phyloP scores from a whole-genome alignment of 225 moss, liverwort and hornwort genomes.

The Sphagnum tenellum region DNA sequence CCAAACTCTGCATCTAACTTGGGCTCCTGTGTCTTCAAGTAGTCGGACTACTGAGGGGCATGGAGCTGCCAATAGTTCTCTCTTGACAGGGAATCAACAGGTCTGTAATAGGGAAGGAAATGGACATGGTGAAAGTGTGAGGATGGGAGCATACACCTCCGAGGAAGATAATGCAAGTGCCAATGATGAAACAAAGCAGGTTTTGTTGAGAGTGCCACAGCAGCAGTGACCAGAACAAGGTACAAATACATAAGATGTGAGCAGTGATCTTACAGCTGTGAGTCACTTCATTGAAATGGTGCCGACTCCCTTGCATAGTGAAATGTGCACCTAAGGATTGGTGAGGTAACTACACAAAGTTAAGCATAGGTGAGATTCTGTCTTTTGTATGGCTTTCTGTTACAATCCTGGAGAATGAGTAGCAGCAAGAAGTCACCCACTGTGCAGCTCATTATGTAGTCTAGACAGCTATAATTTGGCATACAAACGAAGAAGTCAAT shows the following conservation, averaged over 20 bases:
- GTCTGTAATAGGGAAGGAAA: conserved; percentile 15
- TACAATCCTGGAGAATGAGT: too few relatives aligned
- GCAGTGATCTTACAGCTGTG: background rate
- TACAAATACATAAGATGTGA: conserved; percentile 18
- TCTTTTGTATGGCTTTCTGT: too few relatives aligned
- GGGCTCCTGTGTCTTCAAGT: conserved; percentile 45
- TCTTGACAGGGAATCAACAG: conserved; percentile 17
- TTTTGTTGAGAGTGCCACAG: conserved; percentile 23
- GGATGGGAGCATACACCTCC: conserved; percentile 13
- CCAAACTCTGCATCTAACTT: conserved; percentile 64
- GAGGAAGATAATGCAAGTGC: conserved; percentile 13
- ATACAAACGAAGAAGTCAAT: too few relatives aligned
- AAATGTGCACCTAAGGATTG: too few relatives aligned
- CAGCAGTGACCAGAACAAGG: conserved; percentile 8
- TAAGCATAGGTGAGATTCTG: too few relatives aligned
- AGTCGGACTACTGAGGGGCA: conserved; percentile 33
- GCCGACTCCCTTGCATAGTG: too few relatives aligned
- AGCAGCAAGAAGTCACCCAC: too few relatives aligned
- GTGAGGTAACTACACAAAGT: too few relatives aligned
- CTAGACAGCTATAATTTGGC: too few relatives aligned
- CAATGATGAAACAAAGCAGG: conserved; percentile 20
- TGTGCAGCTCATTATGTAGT: too few relatives aligned
- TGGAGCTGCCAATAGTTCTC: conserved; percentile 13
- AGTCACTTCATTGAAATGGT: too few relatives aligned
- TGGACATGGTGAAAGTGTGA: conserved; percentile 17